These are phyloP conservation scores for Nakazawaea anatomiae DNA, from an alignment of 805 yeast species.

Conservation along the genomic window DNA sequence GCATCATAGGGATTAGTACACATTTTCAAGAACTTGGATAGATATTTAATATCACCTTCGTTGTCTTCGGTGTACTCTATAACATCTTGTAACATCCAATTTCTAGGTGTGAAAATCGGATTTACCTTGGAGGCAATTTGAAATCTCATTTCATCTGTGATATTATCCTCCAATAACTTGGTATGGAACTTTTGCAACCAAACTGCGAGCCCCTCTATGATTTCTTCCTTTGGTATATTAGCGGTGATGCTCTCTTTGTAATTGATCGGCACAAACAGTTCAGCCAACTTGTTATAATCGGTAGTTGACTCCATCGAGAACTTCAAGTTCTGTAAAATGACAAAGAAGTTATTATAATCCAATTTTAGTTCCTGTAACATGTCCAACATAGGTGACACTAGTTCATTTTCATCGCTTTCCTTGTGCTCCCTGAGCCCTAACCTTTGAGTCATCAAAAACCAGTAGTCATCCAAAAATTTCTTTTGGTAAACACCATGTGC, in stretches of 20 bases:
- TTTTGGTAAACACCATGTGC: slow-evolving; percentile 63
- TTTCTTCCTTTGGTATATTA: slow-evolving; percentile 28
- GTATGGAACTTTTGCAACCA: slow-evolving; percentile 51
- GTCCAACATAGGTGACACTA: slow-evolving; percentile 57
- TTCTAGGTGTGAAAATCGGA: slow-evolving; percentile 79
- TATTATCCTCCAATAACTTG: slow-evolving; percentile 33
- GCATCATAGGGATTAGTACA: slow-evolving; percentile 67
- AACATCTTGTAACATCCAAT: slow-evolving; percentile 84
- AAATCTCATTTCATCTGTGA: slow-evolving; percentile 33
- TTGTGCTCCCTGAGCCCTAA: slow-evolving; percentile 53
- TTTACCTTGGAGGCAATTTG: slow-evolving; percentile 43
- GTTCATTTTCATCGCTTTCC: slow-evolving; percentile 33
- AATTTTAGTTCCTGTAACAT: slow-evolving; percentile 55
- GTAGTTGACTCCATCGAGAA: slow-evolving; percentile 20
- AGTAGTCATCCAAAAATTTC: slow-evolving; percentile 53
- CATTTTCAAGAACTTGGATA: slow-evolving; percentile 66
- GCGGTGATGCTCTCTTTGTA: slow-evolving; percentile 20
- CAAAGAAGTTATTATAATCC: slow-evolving; percentile 79
- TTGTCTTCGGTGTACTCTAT: slow-evolving; percentile 50
- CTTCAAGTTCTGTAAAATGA: slow-evolving; percentile 46
- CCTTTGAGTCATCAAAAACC: slow-evolving; percentile 52
- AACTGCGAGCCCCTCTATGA: slow-evolving; percentile 30
- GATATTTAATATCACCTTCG: slow-evolving; percentile 39
- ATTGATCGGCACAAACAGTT: slow-evolving; percentile 21
- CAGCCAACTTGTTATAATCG: slow-evolving; percentile 23